Percentiles rank a stretch among this genome's conserved stretches.
Conservation (phyloP, 202 grass and related monocot species). For the Elaeis oleifera region DNA sequence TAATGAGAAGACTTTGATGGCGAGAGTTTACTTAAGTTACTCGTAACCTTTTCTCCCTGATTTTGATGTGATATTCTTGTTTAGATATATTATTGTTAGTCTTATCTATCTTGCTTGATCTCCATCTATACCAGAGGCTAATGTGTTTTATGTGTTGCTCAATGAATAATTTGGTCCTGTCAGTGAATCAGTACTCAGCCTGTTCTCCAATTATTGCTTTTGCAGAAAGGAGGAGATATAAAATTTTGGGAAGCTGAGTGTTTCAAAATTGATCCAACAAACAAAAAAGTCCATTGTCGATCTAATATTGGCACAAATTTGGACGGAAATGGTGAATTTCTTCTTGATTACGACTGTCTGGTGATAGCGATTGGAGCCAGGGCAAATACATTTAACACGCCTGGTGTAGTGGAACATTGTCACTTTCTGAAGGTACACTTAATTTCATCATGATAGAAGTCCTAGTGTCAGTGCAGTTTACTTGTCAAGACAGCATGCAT, state of each 20-base stretch:
- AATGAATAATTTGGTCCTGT: slow-evolving; percentile 32
- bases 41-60: no score
- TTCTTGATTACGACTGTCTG: slow-evolving; percentile 76
- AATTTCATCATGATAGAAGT: not conserved
- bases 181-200: not conserved
- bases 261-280: slow-evolving; percentile 74
- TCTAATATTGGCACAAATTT: slow-evolving; percentile 68
- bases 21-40: no score
- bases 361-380: slow-evolving; percentile 77
- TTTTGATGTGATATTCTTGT: no score
- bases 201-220: slow-evolving; percentile 10
- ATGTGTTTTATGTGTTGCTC: not conserved
- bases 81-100: no score
- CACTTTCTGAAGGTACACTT: slow-evolving; percentile 74
- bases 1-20: no score
- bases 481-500: not conserved
- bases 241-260: slow-evolving; percentile 98
- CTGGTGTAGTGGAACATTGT: slow-evolving; percentile 75
- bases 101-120: no score
- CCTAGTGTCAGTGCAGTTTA: not conserved
- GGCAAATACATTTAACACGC: slow-evolving; percentile 87
- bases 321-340: slow-evolving; percentile 83
- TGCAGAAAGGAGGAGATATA: slow-evolving; percentile 70
- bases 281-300: slow-evolving; percentile 54
- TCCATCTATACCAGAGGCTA: no score